phyloP scores from a whole-genome alignment of 192 early-diverging fungal species.

The Entomortierella chlamydospora region DNA sequence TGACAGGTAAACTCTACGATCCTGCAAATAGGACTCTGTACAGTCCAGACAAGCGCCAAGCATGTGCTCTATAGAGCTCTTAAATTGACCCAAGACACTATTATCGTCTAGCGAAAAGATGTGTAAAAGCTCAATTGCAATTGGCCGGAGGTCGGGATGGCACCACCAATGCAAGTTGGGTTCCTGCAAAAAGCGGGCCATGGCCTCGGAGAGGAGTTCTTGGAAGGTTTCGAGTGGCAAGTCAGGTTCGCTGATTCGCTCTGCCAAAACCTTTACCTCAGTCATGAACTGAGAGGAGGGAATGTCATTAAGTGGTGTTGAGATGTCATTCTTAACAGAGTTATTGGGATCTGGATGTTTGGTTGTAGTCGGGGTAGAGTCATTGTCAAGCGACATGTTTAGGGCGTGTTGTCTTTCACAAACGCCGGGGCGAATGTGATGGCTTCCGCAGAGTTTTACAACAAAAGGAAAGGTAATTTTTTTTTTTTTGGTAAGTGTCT shows the following conservation, averaged over 20 bases:
- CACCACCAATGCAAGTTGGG: constrained; percentile 48
- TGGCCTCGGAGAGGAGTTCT: constrained; percentile 14
- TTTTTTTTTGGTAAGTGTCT: too few relatives aligned
- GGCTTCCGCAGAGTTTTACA: neutral
- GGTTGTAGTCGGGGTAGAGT: neutral
- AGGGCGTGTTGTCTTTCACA: too few relatives aligned
- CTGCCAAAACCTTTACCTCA: constrained; percentile 5
- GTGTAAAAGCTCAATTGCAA: constrained; percentile 23
- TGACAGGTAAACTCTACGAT: constrained; percentile 21
- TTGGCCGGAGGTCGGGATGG: constrained; percentile 20
- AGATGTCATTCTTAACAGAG: neutral
- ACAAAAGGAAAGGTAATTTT: too few relatives aligned
- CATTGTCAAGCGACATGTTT: neutral
- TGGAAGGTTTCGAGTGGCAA: constrained; percentile 17
- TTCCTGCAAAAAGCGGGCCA: constrained; percentile 16
- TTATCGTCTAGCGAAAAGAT: constrained; percentile 31
- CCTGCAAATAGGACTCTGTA: constrained; percentile 28
- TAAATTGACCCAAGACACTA: constrained; percentile 4
- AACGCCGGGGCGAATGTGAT: too few relatives aligned
- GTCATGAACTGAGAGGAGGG: constrained; percentile 18
- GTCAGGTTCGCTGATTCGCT: neutral
- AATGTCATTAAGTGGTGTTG: neutral
- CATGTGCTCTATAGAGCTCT: constrained; percentile 17
- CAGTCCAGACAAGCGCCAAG: constrained; percentile 27
- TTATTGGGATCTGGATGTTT: neutral